These are phyloP conservation scores for Phytophthora meadii DNA, from an alignment of 352 stramenopile genomes.

Conservation along the genomic window DNA sequence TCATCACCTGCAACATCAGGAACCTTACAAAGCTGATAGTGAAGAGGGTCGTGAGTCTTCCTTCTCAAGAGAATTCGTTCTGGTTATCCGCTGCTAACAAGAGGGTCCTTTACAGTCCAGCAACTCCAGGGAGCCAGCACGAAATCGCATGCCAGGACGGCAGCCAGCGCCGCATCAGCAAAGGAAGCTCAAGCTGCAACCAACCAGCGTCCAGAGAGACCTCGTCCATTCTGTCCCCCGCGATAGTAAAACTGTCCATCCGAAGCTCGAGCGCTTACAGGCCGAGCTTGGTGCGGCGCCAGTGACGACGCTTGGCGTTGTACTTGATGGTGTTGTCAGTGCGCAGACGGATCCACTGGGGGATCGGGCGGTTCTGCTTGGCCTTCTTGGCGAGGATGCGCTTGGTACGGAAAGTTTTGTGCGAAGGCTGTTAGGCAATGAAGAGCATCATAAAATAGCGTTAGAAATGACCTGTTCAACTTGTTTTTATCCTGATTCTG, in stretches of 20 bases:
- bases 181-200: neutral
- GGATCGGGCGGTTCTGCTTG: constrained; percentile 99
- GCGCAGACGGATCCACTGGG: constrained; percentile 99
- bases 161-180: neutral
- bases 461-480: no score
- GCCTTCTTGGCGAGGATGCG: constrained; percentile 99
- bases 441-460: neutral
- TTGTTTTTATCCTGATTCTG: neutral
- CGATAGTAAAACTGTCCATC: constrained; percentile 31
- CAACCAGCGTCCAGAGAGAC: constrained; percentile 24
- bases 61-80: constrained; percentile 49
- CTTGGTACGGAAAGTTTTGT: constrained; percentile 99
- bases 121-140: constrained; percentile 27
- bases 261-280: constrained; percentile 91
- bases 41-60: constrained; percentile 16
- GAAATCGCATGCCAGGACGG: constrained; percentile 27
- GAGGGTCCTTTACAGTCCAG: constrained; percentile 23
- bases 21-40: neutral
- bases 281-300: constrained; percentile 99
- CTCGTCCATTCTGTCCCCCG: constrained; percentile 26
- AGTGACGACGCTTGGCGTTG: constrained; percentile 99
- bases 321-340: constrained; percentile 99
- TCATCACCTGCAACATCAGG: no score
- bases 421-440: constrained; percentile 90
- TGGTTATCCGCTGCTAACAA: constrained; percentile 44